Evolutionary conservation across 2,329 filamentous ascomycete genomes (phyloP).

Genomic region (Aspergillus ustus): DNA sequence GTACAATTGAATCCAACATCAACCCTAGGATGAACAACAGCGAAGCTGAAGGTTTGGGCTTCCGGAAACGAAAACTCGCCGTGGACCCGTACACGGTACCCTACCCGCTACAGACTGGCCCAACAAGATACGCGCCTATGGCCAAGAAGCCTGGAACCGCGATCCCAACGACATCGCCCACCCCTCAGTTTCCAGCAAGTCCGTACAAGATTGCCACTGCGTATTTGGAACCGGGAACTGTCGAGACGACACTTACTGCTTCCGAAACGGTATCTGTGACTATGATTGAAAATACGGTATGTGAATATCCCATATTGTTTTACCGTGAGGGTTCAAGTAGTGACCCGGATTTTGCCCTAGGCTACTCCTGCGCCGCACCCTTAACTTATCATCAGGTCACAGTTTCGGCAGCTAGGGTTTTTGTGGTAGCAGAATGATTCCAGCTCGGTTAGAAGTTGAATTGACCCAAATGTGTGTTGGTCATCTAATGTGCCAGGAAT

Average conservation of each 20-base stretch:
- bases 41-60: conserved; percentile 11
- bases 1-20: conserved; percentile 46
- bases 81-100: conserved; percentile 47
- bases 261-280: conserved; percentile 55
- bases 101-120: conserved; percentile 59
- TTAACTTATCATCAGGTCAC: conserved; percentile 28
- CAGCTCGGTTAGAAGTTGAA: not conserved
- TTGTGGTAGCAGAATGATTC: not conserved
- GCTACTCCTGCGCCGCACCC: conserved; percentile 58
- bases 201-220: conserved; percentile 57
- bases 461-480: not conserved
- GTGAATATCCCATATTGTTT: conserved; percentile 32
- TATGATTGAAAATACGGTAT: conserved; percentile 64
- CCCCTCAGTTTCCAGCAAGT: conserved; percentile 60
- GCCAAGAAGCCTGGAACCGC: conserved; percentile 62
- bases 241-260: conserved; percentile 57
- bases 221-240: conserved; percentile 51
- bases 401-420: not conserved
- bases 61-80: conserved; percentile 35
- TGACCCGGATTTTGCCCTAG: conserved; percentile 38
- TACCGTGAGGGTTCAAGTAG: not conserved
- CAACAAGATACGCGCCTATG: conserved; percentile 66
- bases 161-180: conserved; percentile 57
- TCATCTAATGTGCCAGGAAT: not conserved
- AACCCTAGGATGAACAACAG: conserved; percentile 10